These are phyloP conservation scores for Cucurbita maxima DNA, from an alignment of 306 rosid genomes.

Conservation along the genomic window DNA sequence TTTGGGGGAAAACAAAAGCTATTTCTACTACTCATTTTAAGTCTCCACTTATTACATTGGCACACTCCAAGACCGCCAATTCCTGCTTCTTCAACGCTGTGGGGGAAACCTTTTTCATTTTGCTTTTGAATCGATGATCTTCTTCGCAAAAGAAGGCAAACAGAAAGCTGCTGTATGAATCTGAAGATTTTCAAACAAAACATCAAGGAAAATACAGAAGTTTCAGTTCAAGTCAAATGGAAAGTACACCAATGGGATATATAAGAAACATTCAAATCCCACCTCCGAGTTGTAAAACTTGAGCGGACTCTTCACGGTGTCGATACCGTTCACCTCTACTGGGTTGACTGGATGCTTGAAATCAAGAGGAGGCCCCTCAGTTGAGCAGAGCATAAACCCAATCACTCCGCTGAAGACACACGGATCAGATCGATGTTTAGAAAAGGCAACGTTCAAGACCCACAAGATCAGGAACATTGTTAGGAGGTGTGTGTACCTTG, in stretches of 20 bases:
- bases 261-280: neutral
- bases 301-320: constrained; percentile 34
- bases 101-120: constrained; percentile 19
- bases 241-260: neutral
- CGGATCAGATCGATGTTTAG: neutral
- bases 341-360: constrained; percentile 89
- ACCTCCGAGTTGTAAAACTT: constrained; percentile 95
- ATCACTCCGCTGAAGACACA: constrained; percentile 85
- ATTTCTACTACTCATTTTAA: neutral
- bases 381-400: constrained; percentile 99
- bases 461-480: neutral
- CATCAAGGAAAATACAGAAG: neutral
- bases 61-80: constrained; percentile 12
- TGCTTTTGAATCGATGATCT: constrained; percentile 46
- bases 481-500: constrained; percentile 34
- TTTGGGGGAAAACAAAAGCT: neutral
- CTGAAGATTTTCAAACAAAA: constrained; percentile 25
- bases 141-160: constrained; percentile 87
- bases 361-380: constrained; percentile 84
- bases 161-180: constrained; percentile 92
- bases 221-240: neutral
- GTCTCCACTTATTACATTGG: neutral
- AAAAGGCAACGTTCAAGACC: neutral
- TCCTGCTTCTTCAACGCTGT: constrained; percentile 4
- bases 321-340: constrained; percentile 24